A percentile compares a stretch with the other conserved stretches of the same genome.
phyloP scores from a whole-genome alignment of 2,329 filamentous ascomycete species.

The Didymella keratinophila region DNA sequence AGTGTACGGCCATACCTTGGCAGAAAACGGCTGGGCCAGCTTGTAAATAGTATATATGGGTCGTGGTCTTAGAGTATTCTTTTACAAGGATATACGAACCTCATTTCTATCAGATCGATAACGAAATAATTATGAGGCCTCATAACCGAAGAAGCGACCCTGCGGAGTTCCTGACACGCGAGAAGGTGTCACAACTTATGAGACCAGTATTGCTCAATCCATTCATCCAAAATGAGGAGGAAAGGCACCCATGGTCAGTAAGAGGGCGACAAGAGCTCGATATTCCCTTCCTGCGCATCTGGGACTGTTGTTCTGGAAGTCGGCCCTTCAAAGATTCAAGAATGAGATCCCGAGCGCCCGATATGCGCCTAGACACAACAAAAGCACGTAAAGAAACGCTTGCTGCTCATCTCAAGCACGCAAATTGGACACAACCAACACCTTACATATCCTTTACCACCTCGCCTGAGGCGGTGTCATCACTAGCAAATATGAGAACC shows the following conservation, averaged over 20 bases:
- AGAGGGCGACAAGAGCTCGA: conserved; percentile 1
- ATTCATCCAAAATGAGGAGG: conserved; percentile 6
- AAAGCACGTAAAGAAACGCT: background rate
- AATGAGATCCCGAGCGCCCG: conserved; percentile 7
- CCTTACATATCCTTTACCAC: conserved; percentile 16
- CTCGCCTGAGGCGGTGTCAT: background rate
- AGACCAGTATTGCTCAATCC: conserved; percentile 4
- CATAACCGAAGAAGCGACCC: background rate
- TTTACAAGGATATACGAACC: background rate
- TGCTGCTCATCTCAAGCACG: conserved; percentile 10
- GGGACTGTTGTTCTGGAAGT: conserved; percentile 24
- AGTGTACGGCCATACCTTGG: background rate
- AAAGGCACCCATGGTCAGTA: conserved; percentile 12
- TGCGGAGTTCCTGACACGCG: background rate
- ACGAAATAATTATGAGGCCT: background rate
- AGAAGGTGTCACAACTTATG: conserved; percentile 14
- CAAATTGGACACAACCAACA: conserved; percentile 8
- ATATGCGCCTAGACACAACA: conserved; percentile 3
- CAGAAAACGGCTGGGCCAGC: background rate
- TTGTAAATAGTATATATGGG: background rate
- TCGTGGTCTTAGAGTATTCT: background rate
- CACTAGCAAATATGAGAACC: conserved; percentile 3
- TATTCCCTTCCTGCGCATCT: conserved; percentile 21
- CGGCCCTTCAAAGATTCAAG: conserved; percentile 5
- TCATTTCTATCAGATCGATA: background rate